Evolutionary conservation across 23 red algal species (phyloP), one percentile per base, ranked within the genome.

Genomic region (Gracilaria caudata): DNA sequence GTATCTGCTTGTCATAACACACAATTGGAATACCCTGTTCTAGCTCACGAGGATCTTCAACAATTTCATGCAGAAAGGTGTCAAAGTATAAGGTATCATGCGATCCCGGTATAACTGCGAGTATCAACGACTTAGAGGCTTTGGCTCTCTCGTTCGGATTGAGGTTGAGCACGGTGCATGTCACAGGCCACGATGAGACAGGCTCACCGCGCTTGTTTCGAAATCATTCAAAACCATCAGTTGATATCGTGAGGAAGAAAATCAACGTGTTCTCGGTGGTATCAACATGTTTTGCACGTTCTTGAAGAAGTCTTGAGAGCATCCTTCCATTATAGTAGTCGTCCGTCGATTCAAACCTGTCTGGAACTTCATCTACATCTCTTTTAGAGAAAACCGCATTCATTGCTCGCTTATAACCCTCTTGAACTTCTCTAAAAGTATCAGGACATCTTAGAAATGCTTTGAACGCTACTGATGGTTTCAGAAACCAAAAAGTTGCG

Each of bases 241-340:
- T 41, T 7, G 26, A 71, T 44, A 71, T 32, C 16, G 65, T 71
- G 17, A 71, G 26, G 39, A 71, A 71, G 12, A 71, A 14, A 38
- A 71, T 71, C 61, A 66, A 7, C 19, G 7, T 20, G 6, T 36
- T 66, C 61, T 20, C n/a, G n/a, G n/a, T n/a, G n/a, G 16, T 71
- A 17, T 44, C 34, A 71, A 44, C 26, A 34, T 38, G 3, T 41
- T 41, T 71, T 71, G 3, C 23, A 16, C 11, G 23, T 38, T 44
- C 25, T 14, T 71, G 65, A 23, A 23, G 43, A 35, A 64, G 59
- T 13, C 59, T 64, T 71, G 11, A 24, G 39, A 71, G 32, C 65
- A 71, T 41, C 35, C 14, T 41, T 41, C 26, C 65, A 44, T 71
- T 24, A 34, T 71, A 71, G 65, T 71, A 71, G 17, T 71, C 65